Evolutionary conservation across 2,329 filamentous ascomycete genomes (phyloP), one percentile per base, ranked within the genome.

Genomic region (Aspergillus hiratsukae): DNA sequence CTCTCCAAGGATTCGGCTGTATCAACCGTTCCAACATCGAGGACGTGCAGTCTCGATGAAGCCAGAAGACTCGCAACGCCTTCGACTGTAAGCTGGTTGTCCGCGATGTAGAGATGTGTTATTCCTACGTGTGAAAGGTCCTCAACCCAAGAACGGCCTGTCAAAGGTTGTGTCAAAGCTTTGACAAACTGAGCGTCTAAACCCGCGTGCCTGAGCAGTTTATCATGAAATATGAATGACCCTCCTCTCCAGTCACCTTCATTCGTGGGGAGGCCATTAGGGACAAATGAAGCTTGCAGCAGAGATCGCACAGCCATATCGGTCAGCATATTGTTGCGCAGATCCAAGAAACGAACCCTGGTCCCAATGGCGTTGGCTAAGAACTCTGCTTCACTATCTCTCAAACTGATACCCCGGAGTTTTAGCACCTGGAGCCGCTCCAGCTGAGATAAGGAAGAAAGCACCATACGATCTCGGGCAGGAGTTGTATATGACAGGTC

Each of bases 71-170:
- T 79, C 3, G 79, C 80, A 5, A 83, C 70, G 0, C 82, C 83
- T 65, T 84, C 81, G 0, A 82, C 77, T 1, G 81, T 83, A 4
- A 86, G 66, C 3, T 72, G 63, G 55, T 86, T 87, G 7, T 78
- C 77, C 3, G 83, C 76, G 14, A 86, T 76, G 62, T 83, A 84
- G 2, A 87, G 70, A 69, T 87, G 83, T 0, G 83, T 86, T 40
- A 86, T 78, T 2, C 84, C 84, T 9, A 75, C 71, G 62, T 80
- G 75, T 23, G 80, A 76, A 1, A 80, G 72, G 60, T 83, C 78
- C 61, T 86, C 83, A 28, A 85, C 78, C 40, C 80, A 78, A 29
- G 83, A 76, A 51, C 79, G 77, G 9, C 78, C 79, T 17, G 81
- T 76, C 45, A 83, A 79, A 1, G 75, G 75, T 23, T 71, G 72